Evolutionary conservation across 2,329 filamentous ascomycete species (phyloP).

Genomic region (Hawksworthiomyces lignivorus): DNA sequence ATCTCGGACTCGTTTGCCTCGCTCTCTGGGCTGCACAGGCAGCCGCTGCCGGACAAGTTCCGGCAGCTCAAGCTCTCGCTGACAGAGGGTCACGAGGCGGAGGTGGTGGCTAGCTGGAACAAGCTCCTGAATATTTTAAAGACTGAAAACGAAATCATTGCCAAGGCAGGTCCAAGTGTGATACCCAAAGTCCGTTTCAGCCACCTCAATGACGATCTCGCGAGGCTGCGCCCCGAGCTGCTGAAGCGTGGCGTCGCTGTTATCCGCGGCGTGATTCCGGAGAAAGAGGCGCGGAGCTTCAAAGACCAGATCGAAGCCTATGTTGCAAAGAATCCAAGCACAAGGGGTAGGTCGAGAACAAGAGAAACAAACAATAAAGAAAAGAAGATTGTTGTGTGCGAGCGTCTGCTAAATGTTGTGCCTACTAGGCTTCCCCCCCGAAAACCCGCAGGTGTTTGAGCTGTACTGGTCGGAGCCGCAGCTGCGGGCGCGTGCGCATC

Average conservation of each 20-base stretch:
- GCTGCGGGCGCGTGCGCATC: slow-evolving; percentile 57
- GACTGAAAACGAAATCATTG: slow-evolving; percentile 32
- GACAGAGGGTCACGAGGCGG: slow-evolving; percentile 39
- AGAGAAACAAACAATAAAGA: neutral
- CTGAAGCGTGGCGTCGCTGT: slow-evolving; percentile 55
- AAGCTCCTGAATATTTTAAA: slow-evolving; percentile 17
- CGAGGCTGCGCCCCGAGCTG: slow-evolving; percentile 38
- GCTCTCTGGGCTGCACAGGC: slow-evolving; percentile 38
- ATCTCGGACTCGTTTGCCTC: slow-evolving; percentile 57
- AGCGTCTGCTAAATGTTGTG: no score
- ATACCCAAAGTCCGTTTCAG: slow-evolving; percentile 46
- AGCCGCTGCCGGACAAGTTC: slow-evolving; percentile 47
- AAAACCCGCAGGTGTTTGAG: slow-evolving; percentile 55
- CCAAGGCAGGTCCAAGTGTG: slow-evolving; percentile 34
- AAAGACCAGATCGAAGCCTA: slow-evolving; percentile 61
- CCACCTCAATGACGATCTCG: slow-evolving; percentile 32
- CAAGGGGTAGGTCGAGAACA: no score
- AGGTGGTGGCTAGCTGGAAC: slow-evolving; percentile 28
- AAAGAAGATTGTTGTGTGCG: neutral
- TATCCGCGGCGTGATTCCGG: slow-evolving; percentile 57
- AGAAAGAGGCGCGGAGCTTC: slow-evolving; percentile 53
- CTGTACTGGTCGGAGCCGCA: slow-evolving; percentile 69
- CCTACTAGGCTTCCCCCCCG: slow-evolving; percentile 57
- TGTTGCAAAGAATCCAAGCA: slow-evolving; percentile 53
- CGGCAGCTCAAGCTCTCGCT: slow-evolving; percentile 48